These are phyloP conservation scores for Trichoderma hamatum DNA, from an alignment of 2,329 filamentous ascomycete genomes.

Conservation along the genomic window DNA sequence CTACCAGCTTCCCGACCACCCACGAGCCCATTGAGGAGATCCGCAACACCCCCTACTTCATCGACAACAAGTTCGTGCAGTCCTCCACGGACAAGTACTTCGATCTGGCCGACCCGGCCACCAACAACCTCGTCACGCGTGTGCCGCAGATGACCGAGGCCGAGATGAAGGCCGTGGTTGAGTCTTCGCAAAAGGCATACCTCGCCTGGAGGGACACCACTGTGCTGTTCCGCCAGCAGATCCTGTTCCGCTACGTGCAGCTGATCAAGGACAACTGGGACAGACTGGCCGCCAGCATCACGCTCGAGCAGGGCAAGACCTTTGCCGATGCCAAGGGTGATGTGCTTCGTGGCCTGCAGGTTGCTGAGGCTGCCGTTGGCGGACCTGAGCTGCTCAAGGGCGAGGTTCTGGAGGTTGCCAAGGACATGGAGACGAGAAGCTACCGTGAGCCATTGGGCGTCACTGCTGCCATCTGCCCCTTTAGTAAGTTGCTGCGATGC, in stretches of 20 bases:
- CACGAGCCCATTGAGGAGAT: constrained; percentile 72
- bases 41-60: constrained; percentile 75
- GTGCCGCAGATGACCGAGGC: constrained; percentile 80
- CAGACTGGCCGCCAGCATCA: constrained; percentile 80
- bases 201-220: constrained; percentile 72
- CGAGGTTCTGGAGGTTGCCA: constrained; percentile 81
- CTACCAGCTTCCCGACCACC: constrained; percentile 66
- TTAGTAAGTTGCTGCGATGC: no score
- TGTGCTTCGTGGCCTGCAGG: constrained; percentile 79
- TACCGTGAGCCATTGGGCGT: constrained; percentile 83
- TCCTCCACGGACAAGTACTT: constrained; percentile 74
- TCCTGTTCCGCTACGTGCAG: constrained; percentile 84
- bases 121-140: constrained; percentile 81
- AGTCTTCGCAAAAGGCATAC: constrained; percentile 76
- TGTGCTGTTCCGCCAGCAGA: constrained; percentile 74
- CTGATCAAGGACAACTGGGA: constrained; percentile 86
- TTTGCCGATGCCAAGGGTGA: constrained; percentile 82
- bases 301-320: constrained; percentile 86
- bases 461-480: constrained; percentile 82
- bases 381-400: constrained; percentile 82
- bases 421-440: constrained; percentile 86
- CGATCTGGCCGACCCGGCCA: constrained; percentile 79
- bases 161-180: constrained; percentile 75
- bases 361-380: constrained; percentile 79
- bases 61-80: constrained; percentile 76